phyloP scores from a whole-genome alignment of 306 rosid genomes.

The Coriaria nepalensis region DNA sequence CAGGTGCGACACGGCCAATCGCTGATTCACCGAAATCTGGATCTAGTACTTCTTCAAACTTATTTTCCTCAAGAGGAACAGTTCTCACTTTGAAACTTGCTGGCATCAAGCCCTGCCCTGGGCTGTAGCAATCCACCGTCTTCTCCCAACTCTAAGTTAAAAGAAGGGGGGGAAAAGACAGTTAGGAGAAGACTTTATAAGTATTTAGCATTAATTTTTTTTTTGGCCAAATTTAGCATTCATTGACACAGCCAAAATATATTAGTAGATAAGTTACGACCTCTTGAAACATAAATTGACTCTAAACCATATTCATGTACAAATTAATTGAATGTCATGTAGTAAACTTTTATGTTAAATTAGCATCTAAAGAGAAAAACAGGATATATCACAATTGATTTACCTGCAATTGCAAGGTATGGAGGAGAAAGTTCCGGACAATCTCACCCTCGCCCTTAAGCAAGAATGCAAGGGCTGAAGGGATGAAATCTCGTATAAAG shows the following conservation, averaged over 20 bases:
- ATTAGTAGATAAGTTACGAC: no score
- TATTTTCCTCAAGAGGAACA: conserved; percentile 32
- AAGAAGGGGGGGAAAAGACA: not conserved
- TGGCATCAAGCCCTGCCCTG: conserved; percentile 98
- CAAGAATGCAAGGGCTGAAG: conserved; percentile 93
- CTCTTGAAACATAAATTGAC: conserved; percentile 1
- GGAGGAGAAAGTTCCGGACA: conserved; percentile 81
- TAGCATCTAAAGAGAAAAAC: not conserved
- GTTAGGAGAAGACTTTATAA: no score
- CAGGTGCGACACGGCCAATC: conserved; percentile 97
- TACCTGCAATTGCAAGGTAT: conserved; percentile 93
- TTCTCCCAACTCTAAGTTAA: conserved; percentile 86
- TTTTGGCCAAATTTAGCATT: no score
- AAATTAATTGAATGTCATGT: no score
- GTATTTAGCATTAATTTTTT: no score
- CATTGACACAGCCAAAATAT: no score
- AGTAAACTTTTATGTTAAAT: no score
- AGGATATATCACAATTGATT: not conserved
- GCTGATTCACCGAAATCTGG: conserved; percentile 99
- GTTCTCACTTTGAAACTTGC: conserved; percentile 90
- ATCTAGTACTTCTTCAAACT: conserved; percentile 66
- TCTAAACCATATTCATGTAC: no score
- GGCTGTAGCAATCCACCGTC: conserved; percentile 94
- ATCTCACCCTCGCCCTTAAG: conserved; percentile 71
- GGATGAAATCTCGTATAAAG: conserved; percentile 74